Conservation (phyloP, 208 protist genomes). For the Acanthamoeba lugdunensis region DNA sequence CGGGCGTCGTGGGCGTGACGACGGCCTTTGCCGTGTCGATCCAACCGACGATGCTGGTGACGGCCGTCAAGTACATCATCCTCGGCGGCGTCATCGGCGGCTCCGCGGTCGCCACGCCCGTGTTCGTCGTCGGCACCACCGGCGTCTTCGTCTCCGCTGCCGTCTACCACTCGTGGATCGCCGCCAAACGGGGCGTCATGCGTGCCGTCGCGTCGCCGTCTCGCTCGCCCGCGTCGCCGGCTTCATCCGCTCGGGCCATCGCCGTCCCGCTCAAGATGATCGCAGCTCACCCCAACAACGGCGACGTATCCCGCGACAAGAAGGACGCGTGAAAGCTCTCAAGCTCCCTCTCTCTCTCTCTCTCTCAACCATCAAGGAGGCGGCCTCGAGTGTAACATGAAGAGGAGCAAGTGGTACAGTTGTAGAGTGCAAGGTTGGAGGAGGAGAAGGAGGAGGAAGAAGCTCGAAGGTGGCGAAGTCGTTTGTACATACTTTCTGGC, state of each 20-base stretch:
- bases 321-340: neutral
- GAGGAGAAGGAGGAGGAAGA: too few relatives aligned
- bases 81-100: constrained; percentile 59
- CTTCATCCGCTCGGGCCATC: neutral
- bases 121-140: constrained; percentile 51
- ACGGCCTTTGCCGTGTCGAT: constrained; percentile 54
- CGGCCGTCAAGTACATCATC: constrained; percentile 69
- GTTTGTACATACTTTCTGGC: too few relatives aligned
- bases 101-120: constrained; percentile 43
- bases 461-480: too few relatives aligned
- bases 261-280: neutral
- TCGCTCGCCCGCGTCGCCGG: neutral
- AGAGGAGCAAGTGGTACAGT: too few relatives aligned
- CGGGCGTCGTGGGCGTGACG: constrained; percentile 35
- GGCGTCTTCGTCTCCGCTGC: constrained; percentile 61
- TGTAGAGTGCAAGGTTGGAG: too few relatives aligned
- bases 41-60: constrained; percentile 21
- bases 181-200: constrained; percentile 29
- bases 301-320: neutral
- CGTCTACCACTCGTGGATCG: constrained; percentile 50
- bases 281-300: too few relatives aligned
- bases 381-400: too few relatives aligned
- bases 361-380: too few relatives aligned
- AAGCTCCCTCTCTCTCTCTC: too few relatives aligned
- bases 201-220: neutral